Evolutionary conservation across 2,329 filamentous ascomycete genomes (phyloP).

Genomic region (Colletotrichum melonis): DNA sequence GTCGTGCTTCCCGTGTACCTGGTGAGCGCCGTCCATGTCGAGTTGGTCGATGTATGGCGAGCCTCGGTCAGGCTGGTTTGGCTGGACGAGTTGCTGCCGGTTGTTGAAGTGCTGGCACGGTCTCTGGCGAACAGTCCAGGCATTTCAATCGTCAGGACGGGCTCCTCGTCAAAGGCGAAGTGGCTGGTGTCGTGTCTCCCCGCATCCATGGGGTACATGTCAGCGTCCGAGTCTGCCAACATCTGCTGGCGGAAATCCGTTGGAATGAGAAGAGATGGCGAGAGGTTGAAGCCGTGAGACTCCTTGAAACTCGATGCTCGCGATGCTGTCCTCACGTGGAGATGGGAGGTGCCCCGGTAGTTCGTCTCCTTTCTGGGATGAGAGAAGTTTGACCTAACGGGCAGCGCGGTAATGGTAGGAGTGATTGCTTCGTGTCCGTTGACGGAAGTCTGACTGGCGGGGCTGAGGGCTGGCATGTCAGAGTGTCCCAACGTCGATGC

Average conservation of each 20-base stretch:
- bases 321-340: constrained; percentile 56
- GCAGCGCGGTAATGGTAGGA: constrained; percentile 49
- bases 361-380: constrained; percentile 55
- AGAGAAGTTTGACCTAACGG: constrained; percentile 62
- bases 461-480: constrained; percentile 62
- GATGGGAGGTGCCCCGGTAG: constrained; percentile 39
- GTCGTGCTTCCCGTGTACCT: constrained; percentile 65
- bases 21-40: constrained; percentile 64
- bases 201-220: constrained; percentile 46
- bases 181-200: constrained; percentile 46
- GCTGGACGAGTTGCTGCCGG: constrained; percentile 59
- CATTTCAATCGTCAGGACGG: constrained; percentile 47
- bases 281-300: constrained; percentile 68
- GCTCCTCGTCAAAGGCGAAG: constrained; percentile 49
- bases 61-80: constrained; percentile 60
- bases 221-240: constrained; percentile 36
- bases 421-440: constrained; percentile 58
- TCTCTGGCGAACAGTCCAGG: constrained; percentile 49
- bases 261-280: constrained; percentile 72
- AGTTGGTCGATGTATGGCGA: constrained; percentile 65
- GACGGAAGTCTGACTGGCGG: constrained; percentile 58
- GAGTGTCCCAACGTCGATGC: constrained; percentile 38
- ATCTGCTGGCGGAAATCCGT: constrained; percentile 68
- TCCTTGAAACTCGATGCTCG: constrained; percentile 67
- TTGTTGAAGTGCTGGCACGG: constrained; percentile 67